Conservation (phyloP, 208 protist species). For the Phytomonas francai region DNA sequence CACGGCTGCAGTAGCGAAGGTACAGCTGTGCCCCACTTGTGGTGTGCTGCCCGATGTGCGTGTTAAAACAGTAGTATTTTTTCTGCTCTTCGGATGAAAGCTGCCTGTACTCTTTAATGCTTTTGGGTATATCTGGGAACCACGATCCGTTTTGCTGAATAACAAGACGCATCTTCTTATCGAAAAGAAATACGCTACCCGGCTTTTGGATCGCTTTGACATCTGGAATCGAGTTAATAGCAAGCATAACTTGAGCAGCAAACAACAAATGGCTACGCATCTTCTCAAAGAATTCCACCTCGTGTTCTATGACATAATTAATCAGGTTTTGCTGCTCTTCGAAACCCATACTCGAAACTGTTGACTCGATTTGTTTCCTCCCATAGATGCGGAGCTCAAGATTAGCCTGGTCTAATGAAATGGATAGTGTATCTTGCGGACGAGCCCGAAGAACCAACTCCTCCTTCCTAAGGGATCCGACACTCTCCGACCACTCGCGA, state of each 20-base stretch:
- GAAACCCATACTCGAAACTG: constrained; percentile 23
- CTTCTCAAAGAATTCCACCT: constrained; percentile 15
- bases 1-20: constrained; percentile 45
- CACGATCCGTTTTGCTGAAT: constrained; percentile 28
- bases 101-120: constrained; percentile 14
- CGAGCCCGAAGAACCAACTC: constrained; percentile 13
- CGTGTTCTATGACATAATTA: constrained; percentile 12
- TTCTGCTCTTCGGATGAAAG: constrained; percentile 36
- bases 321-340: constrained; percentile 30
- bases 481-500: constrained; percentile 26
- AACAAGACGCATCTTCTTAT: constrained; percentile 24
- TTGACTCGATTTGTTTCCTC: constrained; percentile 13
- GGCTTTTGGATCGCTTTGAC: constrained; percentile 39
- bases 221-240: constrained; percentile 43
- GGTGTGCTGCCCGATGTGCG: constrained; percentile 16
- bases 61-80: constrained; percentile 50
- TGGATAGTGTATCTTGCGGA: constrained; percentile 3
- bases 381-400: constrained; percentile 14
- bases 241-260: constrained; percentile 40
- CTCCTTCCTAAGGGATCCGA: constrained; percentile 21
- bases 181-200: constrained; percentile 17
- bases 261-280: constrained; percentile 37
- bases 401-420: constrained; percentile 9
- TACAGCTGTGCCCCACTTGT: constrained; percentile 46
- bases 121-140: constrained; percentile 13